A percentile compares a stretch with the other conserved stretches of the same genome.
Conservation (phyloP, 2,329 filamentous ascomycete species). For the Exophiala sideris region DNA sequence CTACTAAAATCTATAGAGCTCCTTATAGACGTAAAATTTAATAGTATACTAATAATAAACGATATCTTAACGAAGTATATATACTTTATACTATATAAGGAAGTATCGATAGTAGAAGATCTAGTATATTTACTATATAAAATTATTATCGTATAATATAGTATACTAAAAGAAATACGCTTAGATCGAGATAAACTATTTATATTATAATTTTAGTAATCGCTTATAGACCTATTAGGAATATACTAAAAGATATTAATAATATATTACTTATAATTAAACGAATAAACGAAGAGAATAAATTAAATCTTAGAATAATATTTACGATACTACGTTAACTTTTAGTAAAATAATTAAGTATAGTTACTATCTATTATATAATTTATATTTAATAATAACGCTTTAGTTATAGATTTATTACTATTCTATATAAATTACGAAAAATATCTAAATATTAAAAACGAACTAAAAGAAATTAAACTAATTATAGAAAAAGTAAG, state of each 20-base stretch:
- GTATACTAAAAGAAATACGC: not conserved
- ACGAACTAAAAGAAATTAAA: constrained; percentile 1
- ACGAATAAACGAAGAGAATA: constrained; percentile 17
- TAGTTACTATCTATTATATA: constrained; percentile 4
- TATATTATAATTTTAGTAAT: constrained; percentile 6
- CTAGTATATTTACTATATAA: not conserved
- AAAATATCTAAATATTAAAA: constrained; percentile 5
- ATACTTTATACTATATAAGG: not conserved
- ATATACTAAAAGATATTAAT: constrained; percentile 8
- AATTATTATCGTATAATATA: not conserved
- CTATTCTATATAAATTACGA: constrained; percentile 16
- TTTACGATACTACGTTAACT: constrained; percentile 19
- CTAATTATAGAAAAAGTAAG: not conserved
- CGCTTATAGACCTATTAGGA: not conserved
- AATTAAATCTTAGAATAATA: constrained; percentile 23
- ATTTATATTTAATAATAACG: constrained; percentile 5
- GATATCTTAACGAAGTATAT: not conserved
- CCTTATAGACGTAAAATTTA: constrained; percentile 2
- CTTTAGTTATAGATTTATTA: constrained; percentile 2
- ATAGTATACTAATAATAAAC: not conserved
- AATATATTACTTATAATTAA: constrained; percentile 13
- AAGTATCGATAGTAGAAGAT: not conserved
- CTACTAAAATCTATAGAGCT: constrained; percentile 6
- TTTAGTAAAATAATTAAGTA: constrained; percentile 17
- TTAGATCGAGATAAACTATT: not conserved